Evolutionary conservation across 1,139 yeast species (phyloP).

Genomic region (Geotrichum phurueaensis): DNA sequence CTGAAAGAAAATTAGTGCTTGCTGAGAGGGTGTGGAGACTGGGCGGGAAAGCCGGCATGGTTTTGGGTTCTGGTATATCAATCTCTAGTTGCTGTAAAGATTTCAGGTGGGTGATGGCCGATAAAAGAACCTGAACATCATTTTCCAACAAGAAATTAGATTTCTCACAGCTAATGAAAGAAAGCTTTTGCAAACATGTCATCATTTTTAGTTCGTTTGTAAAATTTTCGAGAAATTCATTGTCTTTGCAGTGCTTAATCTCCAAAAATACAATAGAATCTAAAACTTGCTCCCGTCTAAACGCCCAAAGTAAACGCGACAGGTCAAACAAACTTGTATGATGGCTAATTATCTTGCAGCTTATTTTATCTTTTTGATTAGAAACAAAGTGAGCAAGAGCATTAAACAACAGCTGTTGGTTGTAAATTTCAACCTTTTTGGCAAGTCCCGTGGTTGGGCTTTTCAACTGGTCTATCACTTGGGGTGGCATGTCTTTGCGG

Average conservation of each 20-base stretch:
- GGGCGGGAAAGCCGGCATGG: not conserved
- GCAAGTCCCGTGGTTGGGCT: not conserved
- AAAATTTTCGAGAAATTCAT: not conserved
- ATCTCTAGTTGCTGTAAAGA: not conserved
- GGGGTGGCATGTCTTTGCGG: not conserved
- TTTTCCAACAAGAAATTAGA: not conserved
- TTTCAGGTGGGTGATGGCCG: not conserved
- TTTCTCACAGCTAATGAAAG: not conserved
- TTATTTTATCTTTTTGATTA: not conserved
- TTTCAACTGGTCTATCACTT: not conserved
- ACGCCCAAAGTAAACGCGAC: not conserved
- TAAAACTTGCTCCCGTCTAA: not conserved
- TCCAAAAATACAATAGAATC: not conserved
- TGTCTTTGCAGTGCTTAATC: not conserved
- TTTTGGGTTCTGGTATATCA: not conserved
- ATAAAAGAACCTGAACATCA: not conserved
- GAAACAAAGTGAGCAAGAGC: not conserved
- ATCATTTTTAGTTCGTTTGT: not conserved
- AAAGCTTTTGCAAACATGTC: not conserved
- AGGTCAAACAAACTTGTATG: not conserved
- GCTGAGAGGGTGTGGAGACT: not conserved
- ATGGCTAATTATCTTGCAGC: not conserved
- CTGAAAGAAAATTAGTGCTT: not conserved
- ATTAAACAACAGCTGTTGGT: not conserved
- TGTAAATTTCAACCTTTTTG: not conserved